These are phyloP conservation scores for Elaeis oleifera DNA, from an alignment of 202 grass and related monocot species.

Conservation along the genomic window DNA sequence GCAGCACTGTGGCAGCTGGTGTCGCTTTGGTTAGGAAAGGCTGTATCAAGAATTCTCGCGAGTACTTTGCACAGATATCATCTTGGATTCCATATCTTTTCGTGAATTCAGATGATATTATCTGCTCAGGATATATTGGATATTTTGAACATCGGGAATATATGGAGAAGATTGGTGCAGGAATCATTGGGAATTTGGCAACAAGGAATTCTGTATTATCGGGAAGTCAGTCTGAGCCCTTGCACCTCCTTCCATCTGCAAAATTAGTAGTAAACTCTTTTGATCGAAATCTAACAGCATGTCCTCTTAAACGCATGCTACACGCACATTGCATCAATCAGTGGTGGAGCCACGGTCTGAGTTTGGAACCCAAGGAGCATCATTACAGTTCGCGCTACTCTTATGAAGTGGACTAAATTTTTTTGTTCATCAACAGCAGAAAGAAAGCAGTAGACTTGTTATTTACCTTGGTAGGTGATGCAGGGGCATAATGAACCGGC, in stretches of 20 bases:
- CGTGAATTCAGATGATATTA: slow-evolving; percentile 52
- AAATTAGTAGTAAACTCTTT: not conserved
- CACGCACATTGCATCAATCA: slow-evolving; percentile 57
- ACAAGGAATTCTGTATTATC: slow-evolving; percentile 47
- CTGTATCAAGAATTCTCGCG: slow-evolving; percentile 1
- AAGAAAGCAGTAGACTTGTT: too few relatives aligned
- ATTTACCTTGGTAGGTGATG: too few relatives aligned
- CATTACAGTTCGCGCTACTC: not conserved
- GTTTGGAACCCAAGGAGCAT: slow-evolving; percentile 27
- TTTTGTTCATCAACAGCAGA: too few relatives aligned
- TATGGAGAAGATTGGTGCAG: slow-evolving; percentile 41
- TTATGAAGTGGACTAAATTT: too few relatives aligned
- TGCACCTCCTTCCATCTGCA: slow-evolving; percentile 58
- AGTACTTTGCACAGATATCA: slow-evolving; percentile 42
- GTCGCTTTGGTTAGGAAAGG: slow-evolving; percentile 29
- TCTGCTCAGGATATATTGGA: slow-evolving; percentile 60
- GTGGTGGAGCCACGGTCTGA: slow-evolving; percentile 51
- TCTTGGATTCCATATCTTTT: slow-evolving; percentile 52
- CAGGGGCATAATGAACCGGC: too few relatives aligned
- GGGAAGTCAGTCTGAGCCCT: slow-evolving; percentile 37
- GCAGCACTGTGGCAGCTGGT: slow-evolving; percentile 44
- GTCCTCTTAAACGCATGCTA: slow-evolving; percentile 29
- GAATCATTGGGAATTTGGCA: slow-evolving; percentile 35
- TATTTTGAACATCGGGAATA: slow-evolving; percentile 55
- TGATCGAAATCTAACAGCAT: slow-evolving; percentile 21